Percentiles rank a stretch among this genome's conserved stretches.
Conservation (phyloP, 805 yeast species). For the Saccharomycopsis schoenii region DNA sequence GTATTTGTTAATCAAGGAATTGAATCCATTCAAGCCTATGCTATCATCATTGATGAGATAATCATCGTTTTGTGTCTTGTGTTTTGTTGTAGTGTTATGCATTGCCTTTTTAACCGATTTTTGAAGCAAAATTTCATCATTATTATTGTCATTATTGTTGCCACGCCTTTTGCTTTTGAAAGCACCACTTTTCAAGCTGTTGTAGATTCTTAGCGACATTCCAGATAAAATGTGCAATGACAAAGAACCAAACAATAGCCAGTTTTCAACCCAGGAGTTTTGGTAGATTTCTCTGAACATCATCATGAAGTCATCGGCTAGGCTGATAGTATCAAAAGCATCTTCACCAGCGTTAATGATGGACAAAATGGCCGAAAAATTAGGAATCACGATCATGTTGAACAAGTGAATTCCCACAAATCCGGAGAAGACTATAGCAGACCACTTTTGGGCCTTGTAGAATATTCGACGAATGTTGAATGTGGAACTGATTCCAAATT, state of each 20-base stretch:
- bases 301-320: slow-evolving; percentile 46
- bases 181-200: slow-evolving; percentile 24
- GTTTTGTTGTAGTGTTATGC: background rate
- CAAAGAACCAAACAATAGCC: slow-evolving; percentile 38
- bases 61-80: slow-evolving; percentile 11
- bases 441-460: slow-evolving; percentile 40
- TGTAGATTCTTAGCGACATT: slow-evolving; percentile 31
- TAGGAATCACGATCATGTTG: slow-evolving; percentile 46
- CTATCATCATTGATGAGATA: slow-evolving; percentile 30
- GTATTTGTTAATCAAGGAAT: slow-evolving; percentile 47
- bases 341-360: slow-evolving; percentile 17
- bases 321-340: background rate
- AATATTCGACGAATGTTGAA: slow-evolving; percentile 15
- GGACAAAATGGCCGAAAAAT: slow-evolving; percentile 26
- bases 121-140: slow-evolving; percentile 19
- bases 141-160: slow-evolving; percentile 18
- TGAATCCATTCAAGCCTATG: slow-evolving; percentile 53
- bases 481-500: background rate
- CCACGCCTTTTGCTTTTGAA: background rate
- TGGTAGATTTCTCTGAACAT: slow-evolving; percentile 57
- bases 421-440: slow-evolving; percentile 46
- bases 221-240: slow-evolving; percentile 47
- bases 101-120: slow-evolving; percentile 15
- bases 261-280: slow-evolving; percentile 38
- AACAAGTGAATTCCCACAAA: slow-evolving; percentile 51